Base-by-base conservation (phyloP, 306 rosid genomes). In the Acacia crassicarpa region DNA sequence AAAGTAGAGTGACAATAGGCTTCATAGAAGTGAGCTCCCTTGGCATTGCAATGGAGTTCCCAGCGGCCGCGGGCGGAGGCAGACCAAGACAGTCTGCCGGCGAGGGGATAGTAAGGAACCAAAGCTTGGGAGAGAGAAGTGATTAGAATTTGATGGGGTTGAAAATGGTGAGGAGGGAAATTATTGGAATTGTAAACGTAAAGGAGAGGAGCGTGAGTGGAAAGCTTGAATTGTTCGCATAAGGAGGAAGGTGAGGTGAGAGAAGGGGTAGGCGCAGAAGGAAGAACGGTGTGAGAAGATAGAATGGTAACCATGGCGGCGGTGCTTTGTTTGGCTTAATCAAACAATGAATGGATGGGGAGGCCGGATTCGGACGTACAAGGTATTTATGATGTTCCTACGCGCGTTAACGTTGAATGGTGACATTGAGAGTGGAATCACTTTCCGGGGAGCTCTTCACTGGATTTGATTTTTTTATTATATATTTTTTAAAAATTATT, bases 91-190 rank as follows among this genome's bases (percentile, higher is more conserved):
- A 87, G 67, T 68, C 90, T 82, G 13, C 90, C 88, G 9, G 88
- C 90, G 2, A 87, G 72, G 8, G 88, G 88, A 67, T 84, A 87
- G 80, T 82, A 84, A 13, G 78, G 58, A 16, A 71, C 56, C 72
- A 87, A 72, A 4, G 67, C 81, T 33, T 87, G 33, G 73, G 74
- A 41, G 0, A 87, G 85, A 27, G 90, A 71, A 22, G 38, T n/a
- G 17, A 2, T 56, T 0, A 87, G 65, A 20, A 56, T 79, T 14
- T 65, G 27, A 58, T 82, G 1, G 7, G 54, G 4, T 9, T 38
- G 54, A 20, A 27, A 23, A 27, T 67, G 27, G 1, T 22, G 13
- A 22, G 3, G 65, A n/a, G 32, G 14, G 14, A 1, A 9, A 58
- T 38, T 54, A 58, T 38, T 54, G 63, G 85, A 61, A 22, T 82